Evolutionary conservation across 2,329 filamentous ascomycete species (phyloP).

Genomic region (Penicillium sp.): DNA sequence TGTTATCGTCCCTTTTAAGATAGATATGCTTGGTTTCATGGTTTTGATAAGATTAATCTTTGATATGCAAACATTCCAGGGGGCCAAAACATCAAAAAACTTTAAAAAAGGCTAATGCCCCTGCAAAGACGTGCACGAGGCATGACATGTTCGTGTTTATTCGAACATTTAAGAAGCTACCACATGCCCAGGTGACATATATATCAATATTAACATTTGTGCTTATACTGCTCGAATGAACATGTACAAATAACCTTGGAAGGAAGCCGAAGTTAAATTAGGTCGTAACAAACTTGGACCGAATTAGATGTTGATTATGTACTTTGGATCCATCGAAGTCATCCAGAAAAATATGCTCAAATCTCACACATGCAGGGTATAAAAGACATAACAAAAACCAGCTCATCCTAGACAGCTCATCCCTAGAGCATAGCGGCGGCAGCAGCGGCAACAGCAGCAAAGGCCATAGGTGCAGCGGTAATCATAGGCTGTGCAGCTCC

Average conservation of each 20-base stretch:
- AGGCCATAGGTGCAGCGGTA: not conserved
- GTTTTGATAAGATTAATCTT: not conserved
- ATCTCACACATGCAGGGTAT: not conserved
- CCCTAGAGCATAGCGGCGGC: slow-evolving; percentile 10
- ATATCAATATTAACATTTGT: too few species aligned
- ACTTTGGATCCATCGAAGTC: not conserved
- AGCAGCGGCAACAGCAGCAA: slow-evolving; percentile 7
- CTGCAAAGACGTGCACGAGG: not conserved
- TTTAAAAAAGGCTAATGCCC: not conserved
- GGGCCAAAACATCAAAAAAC: not conserved
- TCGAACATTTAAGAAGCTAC: not conserved
- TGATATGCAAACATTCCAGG: not conserved
- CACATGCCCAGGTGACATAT: too few species aligned
- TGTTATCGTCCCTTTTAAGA: not conserved
- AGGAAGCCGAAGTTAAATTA: not conserved
- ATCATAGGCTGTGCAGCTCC: not conserved
- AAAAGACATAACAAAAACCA: not conserved
- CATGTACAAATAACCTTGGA: too few species aligned
- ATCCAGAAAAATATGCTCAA: not conserved
- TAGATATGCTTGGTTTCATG: not conserved
- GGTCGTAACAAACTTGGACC: not conserved
- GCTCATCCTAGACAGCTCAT: not conserved
- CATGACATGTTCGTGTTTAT: not conserved
- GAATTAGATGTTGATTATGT: not conserved
- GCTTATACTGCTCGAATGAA: too few species aligned